Base-by-base conservation (phyloP, 371 early-diverging fungal genomes). In the Funneliformis caledonium region DNA sequence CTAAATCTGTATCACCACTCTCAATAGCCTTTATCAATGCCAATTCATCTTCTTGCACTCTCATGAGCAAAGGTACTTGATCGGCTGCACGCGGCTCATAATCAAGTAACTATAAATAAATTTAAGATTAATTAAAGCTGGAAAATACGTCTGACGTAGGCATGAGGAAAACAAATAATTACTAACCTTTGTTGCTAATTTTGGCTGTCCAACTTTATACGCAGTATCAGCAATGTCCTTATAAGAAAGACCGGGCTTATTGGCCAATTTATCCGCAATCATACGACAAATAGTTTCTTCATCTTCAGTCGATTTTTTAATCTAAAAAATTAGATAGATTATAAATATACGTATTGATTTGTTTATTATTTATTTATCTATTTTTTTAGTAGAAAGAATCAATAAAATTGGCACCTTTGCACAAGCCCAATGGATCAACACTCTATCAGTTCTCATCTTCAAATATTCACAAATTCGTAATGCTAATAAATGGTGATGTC, bases 381-480 rank as follows among this genome's bases (percentile, higher is more conserved):
- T 37, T 37, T 37, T 37, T 37, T 59, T 56, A 76, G 26, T 26
- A 37, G 4, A 4, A 31, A 31, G 47, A 42, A 7, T 56, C 16
- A 56, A 56, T 56, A 16, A n/a, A 19, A 56, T 19, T 19, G 16
- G 64, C 86, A 93, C 91, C 88, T 98, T 97, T 81, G 94, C 91
- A 80, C 97, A 96, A 0, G 98, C 99, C 99, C 99, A 99, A 82
- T 97, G 95, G 43, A 96, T 93, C 26, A 96, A 84, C 42, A 97
- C 94, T 47, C 91, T 89, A 80, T 96, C 96, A 0, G 90, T 87
- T n/a, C 92, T 88, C 79, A 96, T 85, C 56, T 93, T 89, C 59
- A 97, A 83, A 82, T 95, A 96, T 50, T 94, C 94, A 78, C 96
- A 94, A 22, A 98, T 89, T 16, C 92, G 89, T 31, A 96, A 85